These are phyloP conservation scores for Wallacemonas sp. DNA, from an alignment of 208 protist species.

Conservation along the genomic window DNA sequence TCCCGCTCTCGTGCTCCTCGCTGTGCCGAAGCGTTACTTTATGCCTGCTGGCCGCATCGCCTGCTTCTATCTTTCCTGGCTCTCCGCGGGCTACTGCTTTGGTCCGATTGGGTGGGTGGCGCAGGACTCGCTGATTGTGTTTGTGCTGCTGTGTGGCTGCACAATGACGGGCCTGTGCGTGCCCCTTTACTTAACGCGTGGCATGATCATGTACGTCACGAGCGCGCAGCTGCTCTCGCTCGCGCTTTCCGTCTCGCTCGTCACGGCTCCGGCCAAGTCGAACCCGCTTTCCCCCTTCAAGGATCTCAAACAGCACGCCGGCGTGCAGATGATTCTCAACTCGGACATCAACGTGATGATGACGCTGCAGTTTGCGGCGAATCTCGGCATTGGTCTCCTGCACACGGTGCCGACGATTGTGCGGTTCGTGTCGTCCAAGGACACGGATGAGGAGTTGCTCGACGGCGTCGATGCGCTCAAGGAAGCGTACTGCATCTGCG, in stretches of 20 bases:
- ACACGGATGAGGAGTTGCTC: slow-evolving; percentile 31
- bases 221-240: slow-evolving; percentile 75
- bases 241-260: slow-evolving; percentile 45
- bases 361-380: slow-evolving; percentile 69
- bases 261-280: slow-evolving; percentile 44
- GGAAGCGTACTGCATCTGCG: slow-evolving; percentile 72
- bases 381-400: slow-evolving; percentile 49
- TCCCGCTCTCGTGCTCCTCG: slow-evolving; percentile 43
- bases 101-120: slow-evolving; percentile 79
- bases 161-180: slow-evolving; percentile 73
- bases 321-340: slow-evolving; percentile 51
- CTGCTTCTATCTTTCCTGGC: slow-evolving; percentile 42
- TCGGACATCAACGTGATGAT: slow-evolving; percentile 76
- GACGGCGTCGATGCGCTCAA: slow-evolving; percentile 46
- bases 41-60: slow-evolving; percentile 31
- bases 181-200: slow-evolving; percentile 79
- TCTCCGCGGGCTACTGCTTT: slow-evolving; percentile 64
- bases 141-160: slow-evolving; percentile 50
- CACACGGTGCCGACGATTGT: slow-evolving; percentile 80
- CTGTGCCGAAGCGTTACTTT: slow-evolving; percentile 45
- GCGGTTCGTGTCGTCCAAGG: slow-evolving; percentile 47
- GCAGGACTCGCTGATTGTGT: slow-evolving; percentile 63
- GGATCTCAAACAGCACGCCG: slow-evolving; percentile 30
- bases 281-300: slow-evolving; percentile 25
- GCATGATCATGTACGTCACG: slow-evolving; percentile 80